These are phyloP conservation scores for Aciculosporium take DNA, from an alignment of 2,329 filamentous ascomycete genomes.

Conservation along the genomic window DNA sequence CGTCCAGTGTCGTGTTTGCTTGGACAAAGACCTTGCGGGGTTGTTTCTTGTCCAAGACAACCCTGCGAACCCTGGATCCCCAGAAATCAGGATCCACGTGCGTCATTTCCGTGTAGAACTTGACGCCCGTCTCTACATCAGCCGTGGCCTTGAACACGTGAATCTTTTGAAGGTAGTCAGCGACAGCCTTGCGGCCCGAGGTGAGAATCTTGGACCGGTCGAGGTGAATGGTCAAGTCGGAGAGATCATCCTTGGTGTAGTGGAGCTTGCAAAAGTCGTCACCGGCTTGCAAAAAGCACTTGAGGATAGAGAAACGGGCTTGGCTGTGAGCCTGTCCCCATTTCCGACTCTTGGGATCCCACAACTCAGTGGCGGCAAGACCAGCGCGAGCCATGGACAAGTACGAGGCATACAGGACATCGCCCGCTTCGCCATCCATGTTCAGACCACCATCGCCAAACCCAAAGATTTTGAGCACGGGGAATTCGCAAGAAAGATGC, in stretches of 20 bases:
- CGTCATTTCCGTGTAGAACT: conserved; percentile 74
- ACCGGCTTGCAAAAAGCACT: conserved; percentile 73
- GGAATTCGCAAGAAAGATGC: conserved; percentile 78
- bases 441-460: conserved; percentile 66
- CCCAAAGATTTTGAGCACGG: conserved; percentile 79
- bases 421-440: conserved; percentile 63
- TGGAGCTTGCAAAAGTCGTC: conserved; percentile 74
- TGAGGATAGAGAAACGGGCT: conserved; percentile 77
- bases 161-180: conserved; percentile 76
- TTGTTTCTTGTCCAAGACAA: conserved; percentile 64
- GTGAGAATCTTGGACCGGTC: conserved; percentile 79
- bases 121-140: conserved; percentile 62
- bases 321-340: conserved; percentile 92
- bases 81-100: conserved; percentile 70
- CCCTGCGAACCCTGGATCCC: conserved; percentile 62
- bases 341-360: conserved; percentile 80
- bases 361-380: conserved; percentile 77
- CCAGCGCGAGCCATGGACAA: conserved; percentile 92
- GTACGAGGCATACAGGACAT: conserved; percentile 79
- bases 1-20: conserved; percentile 68
- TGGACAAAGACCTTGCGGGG: conserved; percentile 89
- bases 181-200: conserved; percentile 70
- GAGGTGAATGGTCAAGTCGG: conserved; percentile 67
- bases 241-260: conserved; percentile 57
- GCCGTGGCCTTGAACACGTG: conserved; percentile 89